A percentile compares a stretch with the other conserved stretches of the same genome.
These are phyloP conservation scores for Neurospora discreta DNA, from an alignment of 495 filamentous ascomycete species.

Conservation along the genomic window DNA sequence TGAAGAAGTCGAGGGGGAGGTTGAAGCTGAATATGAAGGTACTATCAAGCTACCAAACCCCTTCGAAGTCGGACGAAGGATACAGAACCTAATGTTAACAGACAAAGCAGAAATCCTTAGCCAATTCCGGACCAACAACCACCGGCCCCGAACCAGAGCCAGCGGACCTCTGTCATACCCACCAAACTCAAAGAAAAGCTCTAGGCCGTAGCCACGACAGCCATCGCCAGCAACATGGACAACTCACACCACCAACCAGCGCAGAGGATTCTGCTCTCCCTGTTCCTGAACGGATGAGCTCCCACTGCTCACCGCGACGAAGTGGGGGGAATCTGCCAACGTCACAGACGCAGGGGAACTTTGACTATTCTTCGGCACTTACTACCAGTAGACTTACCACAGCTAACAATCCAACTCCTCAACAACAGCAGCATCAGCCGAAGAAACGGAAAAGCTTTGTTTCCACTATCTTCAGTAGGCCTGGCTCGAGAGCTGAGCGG, in stretches of 20 bases:
- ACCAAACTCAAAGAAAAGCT: not conserved
- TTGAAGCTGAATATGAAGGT: slow-evolving; percentile 27
- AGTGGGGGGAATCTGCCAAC: not conserved
- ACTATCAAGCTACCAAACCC: not conserved
- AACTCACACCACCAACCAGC: slow-evolving; percentile 17
- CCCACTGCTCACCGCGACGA: not conserved
- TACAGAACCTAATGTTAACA: not conserved
- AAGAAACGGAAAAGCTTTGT: slow-evolving; percentile 44
- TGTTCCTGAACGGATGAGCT: slow-evolving; percentile 5
- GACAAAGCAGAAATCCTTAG: slow-evolving; percentile 8
- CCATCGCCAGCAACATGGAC: not conserved
- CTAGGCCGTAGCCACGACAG: not conserved
- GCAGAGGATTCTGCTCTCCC: slow-evolving; percentile 12
- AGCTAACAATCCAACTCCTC: not conserved
- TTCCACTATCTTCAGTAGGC: slow-evolving; percentile 33
- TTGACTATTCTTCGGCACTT: not conserved
- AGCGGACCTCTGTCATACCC: not conserved
- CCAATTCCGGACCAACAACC: slow-evolving; percentile 8
- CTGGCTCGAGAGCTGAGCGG: not conserved
- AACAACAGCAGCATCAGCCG: slow-evolving; percentile 20
- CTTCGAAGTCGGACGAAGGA: too few relatives aligned
- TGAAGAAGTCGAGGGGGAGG: slow-evolving; percentile 8
- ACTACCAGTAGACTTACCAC: not conserved
- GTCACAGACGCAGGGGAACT: not conserved
- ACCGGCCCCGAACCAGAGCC: slow-evolving; percentile 4